These are phyloP conservation scores for Stylonectria norvegica DNA, from an alignment of 2,329 filamentous ascomycete species.

Conservation along the genomic window DNA sequence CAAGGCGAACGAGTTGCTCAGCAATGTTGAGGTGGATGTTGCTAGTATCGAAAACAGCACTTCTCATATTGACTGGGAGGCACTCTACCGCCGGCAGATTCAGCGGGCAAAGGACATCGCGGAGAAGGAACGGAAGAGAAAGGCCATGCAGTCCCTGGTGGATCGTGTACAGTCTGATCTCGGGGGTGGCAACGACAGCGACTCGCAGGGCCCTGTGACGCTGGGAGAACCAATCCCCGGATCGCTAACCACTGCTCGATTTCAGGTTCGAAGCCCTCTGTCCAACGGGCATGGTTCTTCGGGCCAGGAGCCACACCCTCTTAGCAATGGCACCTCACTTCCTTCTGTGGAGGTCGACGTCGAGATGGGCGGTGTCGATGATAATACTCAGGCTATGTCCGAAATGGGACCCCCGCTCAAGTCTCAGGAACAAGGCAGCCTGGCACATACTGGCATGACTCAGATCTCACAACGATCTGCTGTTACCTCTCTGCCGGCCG, in stretches of 20 bases:
- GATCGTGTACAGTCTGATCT: conserved; percentile 51
- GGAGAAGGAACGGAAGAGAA: conserved; percentile 61
- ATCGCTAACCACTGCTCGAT: conserved; percentile 46
- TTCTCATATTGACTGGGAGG: conserved; percentile 72
- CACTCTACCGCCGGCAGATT: conserved; percentile 70
- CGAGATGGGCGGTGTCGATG: conserved; percentile 58
- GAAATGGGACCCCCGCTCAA: conserved; percentile 50
- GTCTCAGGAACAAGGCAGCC: conserved; percentile 35
- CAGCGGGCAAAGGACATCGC: conserved; percentile 58
- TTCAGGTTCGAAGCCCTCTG: conserved; percentile 56
- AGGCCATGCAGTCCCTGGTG: conserved; percentile 54
- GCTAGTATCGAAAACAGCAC: conserved; percentile 69
- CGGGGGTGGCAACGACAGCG: conserved; percentile 47
- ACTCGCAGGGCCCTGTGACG: conserved; percentile 54
- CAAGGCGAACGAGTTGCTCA: conserved; percentile 85
- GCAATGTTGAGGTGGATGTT: conserved; percentile 94
- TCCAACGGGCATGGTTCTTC: conserved; percentile 54
- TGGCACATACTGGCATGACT: conserved; percentile 46
- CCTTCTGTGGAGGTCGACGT: conserved; percentile 52
- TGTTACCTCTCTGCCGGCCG: conserved; percentile 55
- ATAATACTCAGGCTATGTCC: conserved; percentile 45
- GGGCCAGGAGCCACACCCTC: conserved; percentile 34
- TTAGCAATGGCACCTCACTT: conserved; percentile 56
- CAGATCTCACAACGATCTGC: conserved; percentile 64
- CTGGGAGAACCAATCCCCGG: conserved; percentile 64